Evolutionary conservation across 805 yeast genomes (phyloP).

Genomic region (Candida sphagnicola): DNA sequence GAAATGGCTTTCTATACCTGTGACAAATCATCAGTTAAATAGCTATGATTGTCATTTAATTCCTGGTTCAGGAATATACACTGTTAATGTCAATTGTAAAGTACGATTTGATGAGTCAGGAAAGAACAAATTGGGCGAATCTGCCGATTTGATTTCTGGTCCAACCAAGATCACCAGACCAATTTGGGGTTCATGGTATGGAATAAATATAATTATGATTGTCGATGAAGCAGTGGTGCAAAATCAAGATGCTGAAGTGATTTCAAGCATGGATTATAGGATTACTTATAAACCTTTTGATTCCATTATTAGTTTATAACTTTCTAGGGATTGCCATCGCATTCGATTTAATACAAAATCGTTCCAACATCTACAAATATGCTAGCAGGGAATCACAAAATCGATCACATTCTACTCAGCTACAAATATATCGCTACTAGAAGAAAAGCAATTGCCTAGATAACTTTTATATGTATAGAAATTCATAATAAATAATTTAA

Average conservation of each 20-base stretch:
- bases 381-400: too few species aligned
- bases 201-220: constrained; percentile 56
- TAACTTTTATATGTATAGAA: too few species aligned
- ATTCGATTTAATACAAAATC: too few species aligned
- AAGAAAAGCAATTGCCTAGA: too few species aligned
- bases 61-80: constrained; percentile 56
- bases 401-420: too few species aligned
- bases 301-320: constrained; percentile 22
- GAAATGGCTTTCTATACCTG: constrained; percentile 53
- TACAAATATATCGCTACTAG: too few species aligned
- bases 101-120: constrained; percentile 79
- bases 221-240: constrained; percentile 47
- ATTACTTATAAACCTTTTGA: constrained; percentile 61
- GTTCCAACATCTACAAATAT: too few species aligned
- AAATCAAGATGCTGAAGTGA: constrained; percentile 40
- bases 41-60: constrained; percentile 64
- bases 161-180: constrained; percentile 33
- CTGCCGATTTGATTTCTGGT: constrained; percentile 46
- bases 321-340: too few species aligned
- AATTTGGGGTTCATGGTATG: constrained; percentile 69
- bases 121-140: constrained; percentile 58
- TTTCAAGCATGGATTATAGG: constrained; percentile 63
- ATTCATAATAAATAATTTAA: too few species aligned
- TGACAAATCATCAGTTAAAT: constrained; percentile 59
- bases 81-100: constrained; percentile 53